Base-by-base conservation (phyloP, 2,329 filamentous ascomycete species). In the Elsinoe arachidis region DNA sequence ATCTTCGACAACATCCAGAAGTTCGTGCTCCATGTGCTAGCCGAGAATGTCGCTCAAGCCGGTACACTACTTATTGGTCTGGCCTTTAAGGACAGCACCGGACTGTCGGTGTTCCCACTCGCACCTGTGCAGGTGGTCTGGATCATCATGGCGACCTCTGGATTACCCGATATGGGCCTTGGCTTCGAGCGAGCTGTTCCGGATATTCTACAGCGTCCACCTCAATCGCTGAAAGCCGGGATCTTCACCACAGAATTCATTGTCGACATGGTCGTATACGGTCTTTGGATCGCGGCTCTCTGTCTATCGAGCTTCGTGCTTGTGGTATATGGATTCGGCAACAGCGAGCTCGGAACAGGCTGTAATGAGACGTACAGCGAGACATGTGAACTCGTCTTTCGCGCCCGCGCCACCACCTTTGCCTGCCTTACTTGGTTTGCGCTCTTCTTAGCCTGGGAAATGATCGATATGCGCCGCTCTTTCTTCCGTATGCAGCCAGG, bases 101-200 rank as follows among this genome's bases (percentile, higher is more conserved):
- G 81, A 5, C 79, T 87, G 59, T 92, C 88, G 0, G 88, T 93
- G 5, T 95, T 93, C 69, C 89, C 89, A 10, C 81, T 95, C 33
- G 84, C 87, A 0, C 88, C 89, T 0, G 82, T 95, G 2, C 85
- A 95, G 65, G 92, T 95, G 61, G 80, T 96, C 59, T 96, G 89
- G 90, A 89, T 96, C 70, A 95, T 95, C 72, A 92, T 95, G 87
- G 81, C 93, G 56, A 96, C 90, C 0, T 92, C 88, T 41, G 88
- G 86, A 5, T 83, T 93, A 70, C 90, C 90, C 1, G 90, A 91
- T 59, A 93, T 96, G 75, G 90, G 90, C 43, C 81, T 96, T 1
- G 89, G 90, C 17, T 86, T 90, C 63, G 90, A 95, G 70, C 74
- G 79, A 44, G 88, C 88, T 0, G 82, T 85, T 0, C 79, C 81